Conservation (phyloP, 441 rosid species). For the Corymbia calophylla region DNA sequence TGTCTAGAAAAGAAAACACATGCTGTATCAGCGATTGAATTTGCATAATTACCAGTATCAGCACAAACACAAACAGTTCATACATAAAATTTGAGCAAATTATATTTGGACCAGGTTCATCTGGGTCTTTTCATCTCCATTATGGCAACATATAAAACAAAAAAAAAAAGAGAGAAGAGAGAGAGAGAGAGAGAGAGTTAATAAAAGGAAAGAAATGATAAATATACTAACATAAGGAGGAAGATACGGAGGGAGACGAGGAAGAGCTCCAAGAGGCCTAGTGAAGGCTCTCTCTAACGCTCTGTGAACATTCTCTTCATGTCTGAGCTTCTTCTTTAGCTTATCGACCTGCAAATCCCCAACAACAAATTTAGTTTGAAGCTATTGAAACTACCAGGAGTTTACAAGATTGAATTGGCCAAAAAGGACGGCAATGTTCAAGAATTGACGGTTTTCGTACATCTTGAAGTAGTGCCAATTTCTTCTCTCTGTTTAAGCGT, state of each 20-base stretch:
- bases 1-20: slow-evolving; percentile 33
- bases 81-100: neutral
- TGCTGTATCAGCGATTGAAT: neutral
- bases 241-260: slow-evolving; percentile 87
- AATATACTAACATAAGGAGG: slow-evolving; percentile 62
- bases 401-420: neutral
- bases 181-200: neutral
- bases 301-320: slow-evolving; percentile 93
- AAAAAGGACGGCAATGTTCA: neutral
- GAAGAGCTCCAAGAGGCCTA: slow-evolving; percentile 90
- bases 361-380: neutral
- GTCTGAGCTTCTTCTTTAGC: slow-evolving; percentile 82
- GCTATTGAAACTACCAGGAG: neutral
- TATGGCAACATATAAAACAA: neutral
- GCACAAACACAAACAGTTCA: neutral
- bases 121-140: neutral
- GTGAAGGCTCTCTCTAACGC: slow-evolving; percentile 90
- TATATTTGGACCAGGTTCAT: neutral
- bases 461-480: slow-evolving; percentile 77
- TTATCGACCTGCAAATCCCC: slow-evolving; percentile 64
- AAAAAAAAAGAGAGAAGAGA: neutral
- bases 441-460: slow-evolving; percentile 22
- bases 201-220: neutral
- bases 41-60: neutral
- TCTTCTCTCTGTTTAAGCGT: slow-evolving; percentile 61